Conservation (phyloP, 2,329 filamentous ascomycete genomes). For the Calonectria leucothoes region DNA sequence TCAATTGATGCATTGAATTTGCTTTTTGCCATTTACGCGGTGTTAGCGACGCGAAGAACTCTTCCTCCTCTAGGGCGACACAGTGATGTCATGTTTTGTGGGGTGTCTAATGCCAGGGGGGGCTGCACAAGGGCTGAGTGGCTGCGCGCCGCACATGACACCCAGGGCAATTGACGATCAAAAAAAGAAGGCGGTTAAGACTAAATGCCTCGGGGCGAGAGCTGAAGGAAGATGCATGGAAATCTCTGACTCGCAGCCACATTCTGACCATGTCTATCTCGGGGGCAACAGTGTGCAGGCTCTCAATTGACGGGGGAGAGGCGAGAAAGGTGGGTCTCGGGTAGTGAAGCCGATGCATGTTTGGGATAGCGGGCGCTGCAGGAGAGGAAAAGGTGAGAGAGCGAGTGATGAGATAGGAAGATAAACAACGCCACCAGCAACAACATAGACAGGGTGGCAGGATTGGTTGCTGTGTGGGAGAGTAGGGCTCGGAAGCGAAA, state of each 20-base stretch:
- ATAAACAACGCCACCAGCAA: not conserved
- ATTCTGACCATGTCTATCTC: not conserved
- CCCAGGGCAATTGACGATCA: not conserved
- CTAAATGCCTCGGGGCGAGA: not conserved
- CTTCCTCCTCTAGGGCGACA: not conserved
- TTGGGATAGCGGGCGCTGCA: not conserved
- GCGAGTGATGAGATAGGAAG: not conserved
- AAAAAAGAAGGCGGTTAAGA: not conserved
- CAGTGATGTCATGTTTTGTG: not conserved
- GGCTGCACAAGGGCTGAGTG: not conserved
- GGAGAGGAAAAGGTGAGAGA: not conserved
- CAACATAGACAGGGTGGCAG: not conserved
- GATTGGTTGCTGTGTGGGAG: not conserved
- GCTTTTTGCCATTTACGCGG: not conserved
- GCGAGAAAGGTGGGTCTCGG: not conserved
- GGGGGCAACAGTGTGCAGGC: not conserved
- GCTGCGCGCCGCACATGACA: not conserved
- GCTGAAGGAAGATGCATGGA: no score
- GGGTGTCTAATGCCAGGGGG: not conserved
- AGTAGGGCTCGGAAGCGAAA: not conserved
- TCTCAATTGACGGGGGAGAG: no score
- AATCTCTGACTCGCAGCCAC: no score
- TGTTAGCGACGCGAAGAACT: not conserved
- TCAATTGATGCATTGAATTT: not conserved
- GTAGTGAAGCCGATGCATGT: not conserved